Evolutionary conservation across 2,329 filamentous ascomycete genomes (phyloP).

Genomic region (Phaeosphaeriaceae sp.): DNA sequence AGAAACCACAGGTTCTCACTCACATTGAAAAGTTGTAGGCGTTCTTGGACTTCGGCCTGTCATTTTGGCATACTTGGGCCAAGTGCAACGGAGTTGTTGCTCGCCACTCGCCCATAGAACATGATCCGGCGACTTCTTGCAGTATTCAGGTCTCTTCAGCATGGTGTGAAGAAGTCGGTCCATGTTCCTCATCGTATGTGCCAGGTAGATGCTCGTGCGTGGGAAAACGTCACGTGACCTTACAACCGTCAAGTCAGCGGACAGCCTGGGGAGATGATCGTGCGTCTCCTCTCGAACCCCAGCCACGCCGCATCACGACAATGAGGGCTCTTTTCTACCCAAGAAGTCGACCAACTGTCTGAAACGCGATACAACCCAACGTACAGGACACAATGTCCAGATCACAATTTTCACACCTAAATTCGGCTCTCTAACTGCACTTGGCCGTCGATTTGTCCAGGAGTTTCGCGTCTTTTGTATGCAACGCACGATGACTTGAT

Average conservation of each 20-base stretch:
- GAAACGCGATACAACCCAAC: background rate
- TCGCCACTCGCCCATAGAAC: too few relatives aligned
- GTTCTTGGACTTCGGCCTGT: too few relatives aligned
- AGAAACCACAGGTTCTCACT: too few relatives aligned
- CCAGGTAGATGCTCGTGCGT: background rate
- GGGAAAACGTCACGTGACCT: background rate
- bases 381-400: background rate
- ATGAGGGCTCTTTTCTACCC: background rate
- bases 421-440: background rate
- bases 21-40: too few relatives aligned
- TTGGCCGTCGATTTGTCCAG: background rate
- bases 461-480: background rate
- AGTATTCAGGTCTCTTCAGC: too few relatives aligned
- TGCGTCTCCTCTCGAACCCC: background rate
- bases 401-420: background rate
- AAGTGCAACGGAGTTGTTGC: too few relatives aligned
- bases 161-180: too few relatives aligned
- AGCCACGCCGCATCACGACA: background rate
- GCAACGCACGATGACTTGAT: background rate
- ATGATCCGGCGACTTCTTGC: too few relatives aligned
- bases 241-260: background rate
- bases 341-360: background rate
- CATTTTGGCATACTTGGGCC: too few relatives aligned
- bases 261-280: background rate
- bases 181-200: too few relatives aligned